phyloP scores from a whole-genome alignment of 23 red algal species.

The Gracilaria vermiculophylla region DNA sequence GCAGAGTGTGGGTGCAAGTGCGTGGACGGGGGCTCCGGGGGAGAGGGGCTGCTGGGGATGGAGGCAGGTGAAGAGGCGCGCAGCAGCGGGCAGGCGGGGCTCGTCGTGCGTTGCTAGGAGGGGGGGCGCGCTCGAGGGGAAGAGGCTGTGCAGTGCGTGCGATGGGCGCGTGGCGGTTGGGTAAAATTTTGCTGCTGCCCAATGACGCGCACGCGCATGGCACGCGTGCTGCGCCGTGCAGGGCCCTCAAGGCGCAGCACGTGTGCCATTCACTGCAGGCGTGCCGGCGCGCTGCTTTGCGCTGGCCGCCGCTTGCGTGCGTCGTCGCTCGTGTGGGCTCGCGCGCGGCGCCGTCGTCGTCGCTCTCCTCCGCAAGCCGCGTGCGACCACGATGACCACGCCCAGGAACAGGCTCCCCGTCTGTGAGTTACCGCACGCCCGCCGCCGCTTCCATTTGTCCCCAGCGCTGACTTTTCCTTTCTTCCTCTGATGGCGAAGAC shows the following conservation, averaged over 20 bases:
- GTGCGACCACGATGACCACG: not conserved
- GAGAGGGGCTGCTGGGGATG: not conserved
- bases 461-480: not conserved
- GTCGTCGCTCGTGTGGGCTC: no score
- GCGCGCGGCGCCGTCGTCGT: no score
- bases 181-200: conserved; percentile 1
- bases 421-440: conserved; percentile 13
- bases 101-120: not conserved
- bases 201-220: not conserved
- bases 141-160: not conserved
- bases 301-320: no score
- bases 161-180: not conserved
- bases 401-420: not conserved
- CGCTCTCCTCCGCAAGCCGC: no score
- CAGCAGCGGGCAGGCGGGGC: not conserved
- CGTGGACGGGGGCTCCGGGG: not conserved
- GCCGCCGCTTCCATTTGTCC: no score
- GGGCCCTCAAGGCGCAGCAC: no score
- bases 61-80: not conserved
- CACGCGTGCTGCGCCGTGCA: not conserved
- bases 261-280: no score
- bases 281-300: not conserved
- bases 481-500: not conserved
- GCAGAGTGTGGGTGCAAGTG: not conserved
- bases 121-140: not conserved